Evolutionary conservation across 1,284 basidiomycete genomes (phyloP).

Genomic region (Afroboletus lepidellus): DNA sequence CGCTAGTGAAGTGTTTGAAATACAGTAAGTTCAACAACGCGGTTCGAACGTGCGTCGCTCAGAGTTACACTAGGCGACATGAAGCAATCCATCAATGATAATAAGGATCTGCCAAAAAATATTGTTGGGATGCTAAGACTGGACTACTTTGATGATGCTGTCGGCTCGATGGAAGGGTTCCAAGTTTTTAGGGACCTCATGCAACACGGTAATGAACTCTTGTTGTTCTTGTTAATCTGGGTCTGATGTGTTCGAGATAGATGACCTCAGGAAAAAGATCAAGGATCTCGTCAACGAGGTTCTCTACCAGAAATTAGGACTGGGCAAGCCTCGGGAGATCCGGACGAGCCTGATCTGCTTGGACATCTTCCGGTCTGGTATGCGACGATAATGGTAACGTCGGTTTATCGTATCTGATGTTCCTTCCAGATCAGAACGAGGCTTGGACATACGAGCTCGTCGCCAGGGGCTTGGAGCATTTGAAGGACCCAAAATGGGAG

Average conservation of each 20-base stretch:
- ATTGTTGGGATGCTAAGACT: too few species aligned
- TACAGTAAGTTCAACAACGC: slow-evolving; percentile 6
- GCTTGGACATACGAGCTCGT: slow-evolving; percentile 16
- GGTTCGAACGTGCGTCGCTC: not conserved
- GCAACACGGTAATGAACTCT: slow-evolving; percentile 16
- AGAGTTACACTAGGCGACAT: slow-evolving; percentile 19
- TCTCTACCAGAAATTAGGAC: slow-evolving; percentile 19
- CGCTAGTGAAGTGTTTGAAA: slow-evolving; percentile 4
- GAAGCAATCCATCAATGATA: slow-evolving; percentile 7
- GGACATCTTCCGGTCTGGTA: slow-evolving; percentile 24
- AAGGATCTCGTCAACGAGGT: slow-evolving; percentile 11
- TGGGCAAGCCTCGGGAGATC: slow-evolving; percentile 14
- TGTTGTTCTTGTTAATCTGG: not conserved
- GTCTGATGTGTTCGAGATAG: slow-evolving; percentile 13
- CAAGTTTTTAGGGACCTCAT: slow-evolving; percentile 32
- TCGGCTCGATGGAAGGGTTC: slow-evolving; percentile 29
- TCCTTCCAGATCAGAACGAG: slow-evolving; percentile 3
- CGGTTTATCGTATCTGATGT: not conserved
- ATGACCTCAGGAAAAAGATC: slow-evolving; percentile 17
- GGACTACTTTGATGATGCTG: slow-evolving; percentile 30
- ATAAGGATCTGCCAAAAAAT: slow-evolving; percentile 5
- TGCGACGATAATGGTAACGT: not conserved
- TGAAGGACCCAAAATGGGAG: slow-evolving; percentile 14
- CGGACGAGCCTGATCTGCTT: slow-evolving; percentile 26
- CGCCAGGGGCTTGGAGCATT: slow-evolving; percentile 5